Base-by-base conservation (phyloP, 495 filamentous ascomycete genomes). In the Talaromyces stipitatus region DNA sequence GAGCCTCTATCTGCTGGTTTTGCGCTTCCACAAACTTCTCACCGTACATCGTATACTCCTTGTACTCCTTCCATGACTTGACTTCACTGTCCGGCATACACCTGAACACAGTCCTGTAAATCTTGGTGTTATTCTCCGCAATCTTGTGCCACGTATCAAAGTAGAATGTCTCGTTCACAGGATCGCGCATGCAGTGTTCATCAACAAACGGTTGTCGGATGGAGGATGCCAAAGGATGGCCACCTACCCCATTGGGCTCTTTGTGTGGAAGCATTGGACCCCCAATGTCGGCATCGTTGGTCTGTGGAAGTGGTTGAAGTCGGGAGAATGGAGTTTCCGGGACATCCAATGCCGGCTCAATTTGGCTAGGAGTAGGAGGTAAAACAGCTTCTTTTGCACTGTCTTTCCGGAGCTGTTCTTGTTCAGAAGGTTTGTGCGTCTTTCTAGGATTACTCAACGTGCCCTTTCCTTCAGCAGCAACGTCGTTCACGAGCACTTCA, bases 81-180 rank as follows among this genome's bases (percentile, higher is more conserved):
- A 95, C 95, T 62, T 97, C 90, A 55, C 82, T 95, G 65, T 98
- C 94, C 2, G 94, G 94, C 89, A 92, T 92, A 70, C 91, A 96
- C 47, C 95, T 85, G 76, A 98, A 98, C 11, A 98, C 95, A 55
- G 87, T 83, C 23, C 95, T 85, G 73, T 85, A 98, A 29, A 98
- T 80, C 58, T 89, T 88, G 4, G 94, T 97, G 67, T 98, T 98
- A 71, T 97, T 97, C 50, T 88, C 86, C 6, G 94, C 94, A 43
- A 91, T 83, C n/a, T 82, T 73, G 59, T 85, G 84, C 94, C 94
- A 98, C 1, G 86, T 85, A 60, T 95, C 90, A 45, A 91, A 81
- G 64, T 87, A 92, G 72, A 97, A 97, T 2, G 75, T 69, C 57
- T 92, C 82, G 59, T 86, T 86, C 26, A 97, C 75, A 0, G 95